Percentiles rank a stretch among this genome's conserved stretches.
These are phyloP conservation scores for Alternaria gansuensis DNA, from an alignment of 2,329 filamentous ascomycete genomes.

Conservation along the genomic window DNA sequence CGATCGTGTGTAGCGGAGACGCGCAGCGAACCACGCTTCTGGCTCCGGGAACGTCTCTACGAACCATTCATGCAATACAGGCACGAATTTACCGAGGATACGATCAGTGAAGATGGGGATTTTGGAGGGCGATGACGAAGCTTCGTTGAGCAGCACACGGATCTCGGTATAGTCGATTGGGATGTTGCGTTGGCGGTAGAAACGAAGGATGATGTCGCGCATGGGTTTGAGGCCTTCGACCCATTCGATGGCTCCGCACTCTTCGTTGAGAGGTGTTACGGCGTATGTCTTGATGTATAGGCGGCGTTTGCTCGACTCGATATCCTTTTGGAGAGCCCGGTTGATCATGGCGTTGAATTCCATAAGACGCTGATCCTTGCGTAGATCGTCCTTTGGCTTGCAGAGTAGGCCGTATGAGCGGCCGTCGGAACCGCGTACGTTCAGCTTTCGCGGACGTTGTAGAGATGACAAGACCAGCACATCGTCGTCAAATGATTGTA, in stretches of 20 bases:
- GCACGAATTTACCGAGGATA: constrained; percentile 75
- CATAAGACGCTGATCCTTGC: constrained; percentile 98
- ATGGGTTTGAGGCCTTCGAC: constrained; percentile 94
- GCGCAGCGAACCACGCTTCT: constrained; percentile 87
- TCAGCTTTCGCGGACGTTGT: constrained; percentile 90
- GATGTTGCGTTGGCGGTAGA: constrained; percentile 80
- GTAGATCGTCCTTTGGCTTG: constrained; percentile 97
- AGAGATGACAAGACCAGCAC: constrained; percentile 90
- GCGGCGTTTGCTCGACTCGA: constrained; percentile 87
- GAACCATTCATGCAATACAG: constrained; percentile 93
- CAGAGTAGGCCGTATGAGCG: constrained; percentile 88
- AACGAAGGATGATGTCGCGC: constrained; percentile 83
- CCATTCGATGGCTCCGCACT: constrained; percentile 98
- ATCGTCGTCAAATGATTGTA: constrained; percentile 82
- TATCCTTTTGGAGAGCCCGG: constrained; percentile 86
- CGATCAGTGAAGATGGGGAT: constrained; percentile 75
- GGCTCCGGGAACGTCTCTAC: constrained; percentile 93
- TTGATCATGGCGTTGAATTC: constrained; percentile 99
- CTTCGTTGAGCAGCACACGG: constrained; percentile 70
- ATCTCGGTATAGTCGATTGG: constrained; percentile 70
- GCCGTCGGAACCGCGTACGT: constrained; percentile 87
- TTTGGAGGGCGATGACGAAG: constrained; percentile 70
- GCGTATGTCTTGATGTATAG: constrained; percentile 92
- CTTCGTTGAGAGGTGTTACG: constrained; percentile 95
- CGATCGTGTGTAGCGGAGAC: constrained; percentile 88